A percentile compares a stretch with the other conserved stretches of the same genome.
phyloP scores from a whole-genome alignment of 805 yeast species.

The Saccharomycopsis sp. region DNA sequence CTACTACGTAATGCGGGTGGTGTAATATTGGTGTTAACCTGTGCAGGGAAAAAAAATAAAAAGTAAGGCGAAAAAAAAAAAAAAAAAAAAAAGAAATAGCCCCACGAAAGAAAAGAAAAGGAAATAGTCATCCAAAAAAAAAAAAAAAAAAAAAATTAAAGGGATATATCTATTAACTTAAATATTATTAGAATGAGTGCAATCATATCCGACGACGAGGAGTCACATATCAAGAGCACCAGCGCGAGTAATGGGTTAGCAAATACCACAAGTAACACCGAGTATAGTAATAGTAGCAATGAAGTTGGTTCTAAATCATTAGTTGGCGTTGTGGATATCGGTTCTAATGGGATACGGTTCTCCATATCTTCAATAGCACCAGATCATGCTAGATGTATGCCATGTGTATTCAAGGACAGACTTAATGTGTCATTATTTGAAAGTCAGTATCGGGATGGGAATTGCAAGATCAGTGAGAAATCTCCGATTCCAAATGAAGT shows the following conservation, averaged over 20 bases:
- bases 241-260: neutral
- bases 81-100: neutral
- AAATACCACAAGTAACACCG: neutral
- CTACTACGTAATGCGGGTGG: too few species aligned
- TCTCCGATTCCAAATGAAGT: constrained; percentile 52
- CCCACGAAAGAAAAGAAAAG: neutral
- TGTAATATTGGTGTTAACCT: too few species aligned
- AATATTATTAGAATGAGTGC: constrained; percentile 8
- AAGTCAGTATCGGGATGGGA: constrained; percentile 40
- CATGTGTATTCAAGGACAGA: constrained; percentile 70
- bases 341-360: constrained; percentile 69
- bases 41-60: too few species aligned
- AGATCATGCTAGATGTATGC: constrained; percentile 68
- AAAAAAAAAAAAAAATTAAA: neutral
- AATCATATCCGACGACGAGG: constrained; percentile 16
- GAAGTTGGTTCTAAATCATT: constrained; percentile 51
- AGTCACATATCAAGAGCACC: neutral
- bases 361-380: constrained; percentile 64
- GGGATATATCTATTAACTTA: neutral
- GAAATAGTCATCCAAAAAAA: neutral
- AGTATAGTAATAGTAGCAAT: constrained; percentile 35
- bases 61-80: neutral
- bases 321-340: constrained; percentile 67
- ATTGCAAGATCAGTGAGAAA: constrained; percentile 28
- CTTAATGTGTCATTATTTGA: constrained; percentile 65